Base-by-base conservation (phyloP, 2,329 filamentous ascomycete genomes). In the Xylaria multiplex region DNA sequence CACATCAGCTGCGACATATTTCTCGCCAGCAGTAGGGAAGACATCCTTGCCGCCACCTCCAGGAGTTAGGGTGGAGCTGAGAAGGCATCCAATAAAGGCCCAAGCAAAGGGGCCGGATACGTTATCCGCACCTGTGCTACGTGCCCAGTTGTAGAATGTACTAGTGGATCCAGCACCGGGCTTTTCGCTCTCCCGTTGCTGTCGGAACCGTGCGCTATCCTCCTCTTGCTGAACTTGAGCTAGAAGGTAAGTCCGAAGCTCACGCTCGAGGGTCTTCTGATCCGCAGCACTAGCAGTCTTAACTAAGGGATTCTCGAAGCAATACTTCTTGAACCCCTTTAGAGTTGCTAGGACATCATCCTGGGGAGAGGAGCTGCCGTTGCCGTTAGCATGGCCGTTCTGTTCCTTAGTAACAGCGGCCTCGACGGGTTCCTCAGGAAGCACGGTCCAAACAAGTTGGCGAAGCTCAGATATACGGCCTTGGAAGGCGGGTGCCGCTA, bases 71-170 rank as follows among this genome's bases (percentile, higher is more conserved):
- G 61, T 59, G 40, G 64, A 24, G 52, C 60, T 60, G 42, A 69
- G 60, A 8, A 71, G 68, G 30, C 69, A 70, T 11, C 50, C 63
- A 22, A 68, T 65, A 50, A 67, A 71, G 24, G 69, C 67, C 60
- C 65, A 72, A 16, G 70, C 62, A 27, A 65, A 69, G 11, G 67
- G 65, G 30, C 69, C 62, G 1, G 70, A 69, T 19, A 67, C 64
- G 43, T 71, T 69, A 50, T 69, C 64, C 13, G 66, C 57, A 16
- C 66, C 62, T 22, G 70, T 70, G 45, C 64, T 70, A 35, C 64
- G 66, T 48, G 67, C 68, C 68, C 70, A 71, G 50, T 59, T 53
- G 66, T 64, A 70, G 53, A 70, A 71, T 19, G 67, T 69, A 30
- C 45, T 68, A 30, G 48, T 65, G 32, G 62, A 65, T 45, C 58